Base-by-base conservation (phyloP, 176 grass and related monocot genomes). In the Oryza glumipatula region DNA sequence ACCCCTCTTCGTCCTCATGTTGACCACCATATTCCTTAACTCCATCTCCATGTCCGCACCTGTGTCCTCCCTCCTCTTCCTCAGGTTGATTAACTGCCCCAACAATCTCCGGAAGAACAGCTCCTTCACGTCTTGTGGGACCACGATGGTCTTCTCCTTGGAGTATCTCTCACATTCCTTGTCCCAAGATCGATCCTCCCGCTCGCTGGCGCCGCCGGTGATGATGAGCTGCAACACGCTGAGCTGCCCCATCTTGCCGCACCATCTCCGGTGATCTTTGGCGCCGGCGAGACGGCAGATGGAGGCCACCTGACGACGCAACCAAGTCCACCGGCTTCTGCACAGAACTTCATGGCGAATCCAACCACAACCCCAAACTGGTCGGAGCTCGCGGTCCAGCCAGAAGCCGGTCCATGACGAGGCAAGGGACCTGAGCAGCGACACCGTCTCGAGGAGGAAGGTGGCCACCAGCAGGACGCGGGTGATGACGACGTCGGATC, bases 401-500 rank as follows among this genome's bases (percentile, higher is more conserved):
- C 21, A 21, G 52, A 58, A 8, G 4, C 5, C 52, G 52, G 17
- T 58, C 52, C 52, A 43, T 45, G 82, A 54, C 12, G 63, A 84
- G 7, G 32, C 72, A 1, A 84, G 17, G 0, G n/a, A 46, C 45
- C 30, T 84, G 45, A 84, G 13, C 30, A 84, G 72, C 21, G 82
- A 68, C 2, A 6, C 47, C 0, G 45, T 76, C 82, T 84, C 82
- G 19, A 43, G 30, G 63, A 76, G 14, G 4, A 91, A 58, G 75
- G 88, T 80, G 16, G 67, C 79, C 6, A 35, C 86, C 10, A 88
- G 72, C 19, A 94, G 43, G 9, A 69, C 1, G 17, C 83, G 85
- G 13, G 92, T 90, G 44, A 94, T 84, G 2, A 36, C 17, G 0
- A 94, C 33, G 10, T 94, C 86, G n/a, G 78, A 11, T n/a, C 11